These are phyloP conservation scores for Pythium vanterpoolii DNA, from an alignment of 352 stramenopile genomes.

Conservation along the genomic window DNA sequence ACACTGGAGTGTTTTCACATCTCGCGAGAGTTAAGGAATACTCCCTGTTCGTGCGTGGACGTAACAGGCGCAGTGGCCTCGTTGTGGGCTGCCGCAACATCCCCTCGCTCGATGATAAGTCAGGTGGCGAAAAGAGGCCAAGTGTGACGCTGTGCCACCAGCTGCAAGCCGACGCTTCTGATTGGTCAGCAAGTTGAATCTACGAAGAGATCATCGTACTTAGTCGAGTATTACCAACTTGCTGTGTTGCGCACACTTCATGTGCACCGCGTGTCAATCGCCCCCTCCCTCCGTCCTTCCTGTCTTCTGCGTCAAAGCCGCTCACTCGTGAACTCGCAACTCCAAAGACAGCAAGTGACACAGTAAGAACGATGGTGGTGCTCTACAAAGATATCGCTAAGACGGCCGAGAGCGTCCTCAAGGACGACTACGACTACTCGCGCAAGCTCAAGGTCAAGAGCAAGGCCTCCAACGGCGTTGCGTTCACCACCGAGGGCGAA, in stretches of 20 bases:
- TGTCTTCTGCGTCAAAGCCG: no score
- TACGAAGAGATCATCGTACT: constrained; percentile 37
- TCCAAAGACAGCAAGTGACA: constrained; percentile 10
- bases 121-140: constrained; percentile 14
- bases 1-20: not conserved
- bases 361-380: constrained; percentile 40
- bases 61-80: no score
- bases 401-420: constrained; percentile 71
- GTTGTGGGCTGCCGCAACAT: no score
- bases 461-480: constrained; percentile 81
- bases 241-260: no score
- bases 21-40: no score
- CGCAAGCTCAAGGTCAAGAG: constrained; percentile 91
- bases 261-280: no score
- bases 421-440: constrained; percentile 88
- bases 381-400: constrained; percentile 84
- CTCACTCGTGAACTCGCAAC: constrained; percentile 51
- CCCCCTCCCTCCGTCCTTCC: no score
- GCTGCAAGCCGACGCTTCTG: constrained; percentile 8
- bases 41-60: no score
- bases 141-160: constrained; percentile 18
- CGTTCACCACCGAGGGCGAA: constrained; percentile 83
- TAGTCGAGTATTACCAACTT: no score
- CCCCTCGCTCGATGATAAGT: constrained; percentile 27
- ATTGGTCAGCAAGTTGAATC: constrained; percentile 35